Conservation (phyloP, 495 filamentous ascomycete species). For the Penicillium lividum region DNA sequence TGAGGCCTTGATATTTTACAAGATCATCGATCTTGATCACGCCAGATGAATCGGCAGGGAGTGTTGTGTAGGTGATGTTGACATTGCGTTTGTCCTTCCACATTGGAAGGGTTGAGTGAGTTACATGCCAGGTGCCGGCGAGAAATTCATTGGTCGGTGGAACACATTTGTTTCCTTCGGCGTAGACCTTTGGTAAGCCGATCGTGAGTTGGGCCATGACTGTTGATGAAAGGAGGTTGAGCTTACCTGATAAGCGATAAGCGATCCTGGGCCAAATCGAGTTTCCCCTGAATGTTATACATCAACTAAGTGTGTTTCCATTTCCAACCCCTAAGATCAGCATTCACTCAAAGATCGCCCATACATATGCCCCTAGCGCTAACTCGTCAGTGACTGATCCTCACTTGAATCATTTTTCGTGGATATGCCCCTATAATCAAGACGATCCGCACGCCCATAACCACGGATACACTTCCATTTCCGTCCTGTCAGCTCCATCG, state of each 20-base stretch:
- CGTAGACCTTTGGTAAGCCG: constrained; percentile 18
- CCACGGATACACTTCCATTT: neutral
- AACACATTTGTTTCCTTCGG: constrained; percentile 32
- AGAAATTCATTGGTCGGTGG: constrained; percentile 61
- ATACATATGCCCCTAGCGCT: neutral
- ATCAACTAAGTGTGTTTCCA: too few relatives aligned
- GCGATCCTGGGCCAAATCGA: neutral
- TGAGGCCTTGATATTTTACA: constrained; percentile 60
- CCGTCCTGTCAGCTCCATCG: neutral
- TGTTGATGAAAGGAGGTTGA: neutral
- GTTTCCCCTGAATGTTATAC: neutral
- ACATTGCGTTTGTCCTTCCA: constrained; percentile 70
- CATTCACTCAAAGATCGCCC: neutral
- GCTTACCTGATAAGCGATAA: neutral
- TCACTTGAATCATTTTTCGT: neutral
- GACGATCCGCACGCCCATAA: neutral
- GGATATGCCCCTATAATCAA: neutral
- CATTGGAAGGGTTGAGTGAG: constrained; percentile 69
- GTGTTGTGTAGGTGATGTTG: constrained; percentile 65
- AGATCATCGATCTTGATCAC: constrained; percentile 60
- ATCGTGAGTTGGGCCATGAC: constrained; percentile 19
- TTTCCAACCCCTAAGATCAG: too few relatives aligned
- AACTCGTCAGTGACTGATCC: neutral
- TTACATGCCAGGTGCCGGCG: constrained; percentile 68
- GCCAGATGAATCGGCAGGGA: constrained; percentile 29